Evolutionary conservation across 164 flowering plant genomes (phyloP).

Genomic region (Sedum album): DNA sequence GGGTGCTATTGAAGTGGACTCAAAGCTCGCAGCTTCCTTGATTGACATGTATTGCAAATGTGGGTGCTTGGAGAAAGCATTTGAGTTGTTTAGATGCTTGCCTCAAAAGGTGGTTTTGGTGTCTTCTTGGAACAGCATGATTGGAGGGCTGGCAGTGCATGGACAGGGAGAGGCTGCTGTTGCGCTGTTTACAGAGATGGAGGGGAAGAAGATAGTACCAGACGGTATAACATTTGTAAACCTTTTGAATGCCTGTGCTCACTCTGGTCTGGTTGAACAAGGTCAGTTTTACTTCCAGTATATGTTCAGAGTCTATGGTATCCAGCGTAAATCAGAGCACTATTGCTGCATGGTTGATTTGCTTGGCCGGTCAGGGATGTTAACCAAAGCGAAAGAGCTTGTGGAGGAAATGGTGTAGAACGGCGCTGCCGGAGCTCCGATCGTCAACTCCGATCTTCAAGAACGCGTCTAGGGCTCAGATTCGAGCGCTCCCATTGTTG

Average conservation of each 20-base stretch:
- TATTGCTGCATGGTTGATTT: constrained; percentile 59
- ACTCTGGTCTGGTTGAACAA: constrained; percentile 50
- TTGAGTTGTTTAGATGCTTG: constrained; percentile 30
- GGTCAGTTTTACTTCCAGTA: constrained; percentile 34
- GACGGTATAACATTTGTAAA: constrained; percentile 44
- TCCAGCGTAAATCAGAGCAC: constrained; percentile 42
- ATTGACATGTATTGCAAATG: constrained; percentile 68
- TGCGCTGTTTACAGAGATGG: constrained; percentile 39
- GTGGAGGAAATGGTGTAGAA: constrained; percentile 39
- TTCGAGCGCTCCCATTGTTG: too few species aligned
- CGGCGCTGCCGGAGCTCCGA: too few species aligned
- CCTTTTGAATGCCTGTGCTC: constrained; percentile 58
- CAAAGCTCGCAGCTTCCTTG: constrained; percentile 38
- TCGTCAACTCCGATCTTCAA: too few species aligned
- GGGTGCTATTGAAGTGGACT: constrained; percentile 36
- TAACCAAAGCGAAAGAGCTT: constrained; percentile 40
- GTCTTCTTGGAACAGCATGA: constrained; percentile 65
- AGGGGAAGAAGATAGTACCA: constrained; percentile 26
- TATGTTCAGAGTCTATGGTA: constrained; percentile 35
- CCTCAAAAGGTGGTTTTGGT: constrained; percentile 35
- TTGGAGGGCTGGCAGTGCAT: constrained; percentile 53
- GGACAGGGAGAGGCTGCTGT: constrained; percentile 45
- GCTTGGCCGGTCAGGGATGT: constrained; percentile 44
- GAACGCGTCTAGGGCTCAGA: too few species aligned
- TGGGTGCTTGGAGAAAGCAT: constrained; percentile 47